Percentiles rank a stretch among this genome's conserved stretches.
Evolutionary conservation across 352 stramenopile species (phyloP).

Genomic region (Phytophthora macrochlamydospora): DNA sequence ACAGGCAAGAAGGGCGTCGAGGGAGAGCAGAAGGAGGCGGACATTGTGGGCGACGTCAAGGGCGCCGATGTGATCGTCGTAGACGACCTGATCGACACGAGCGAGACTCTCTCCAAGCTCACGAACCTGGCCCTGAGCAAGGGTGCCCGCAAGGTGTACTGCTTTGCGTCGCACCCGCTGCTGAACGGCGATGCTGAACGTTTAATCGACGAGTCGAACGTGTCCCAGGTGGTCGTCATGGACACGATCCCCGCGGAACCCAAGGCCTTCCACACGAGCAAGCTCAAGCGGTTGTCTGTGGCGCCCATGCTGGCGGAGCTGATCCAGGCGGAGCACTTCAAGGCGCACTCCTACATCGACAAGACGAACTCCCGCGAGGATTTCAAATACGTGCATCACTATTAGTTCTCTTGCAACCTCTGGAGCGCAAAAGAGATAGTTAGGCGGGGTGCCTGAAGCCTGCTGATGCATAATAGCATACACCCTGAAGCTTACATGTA

Average conservation of each 20-base stretch:
- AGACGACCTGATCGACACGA: conserved; percentile 92
- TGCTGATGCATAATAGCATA: conserved; percentile 32
- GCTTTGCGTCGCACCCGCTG: conserved; percentile 91
- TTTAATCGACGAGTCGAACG: conserved; percentile 81
- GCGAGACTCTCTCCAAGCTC: conserved; percentile 81
- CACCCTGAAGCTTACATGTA: conserved; percentile 18
- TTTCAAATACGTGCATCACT: conserved; percentile 87
- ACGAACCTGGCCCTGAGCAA: conserved; percentile 80
- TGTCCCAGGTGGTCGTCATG: conserved; percentile 90
- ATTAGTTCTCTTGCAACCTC: conserved; percentile 65
- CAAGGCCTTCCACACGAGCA: conserved; percentile 70
- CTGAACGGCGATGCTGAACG: conserved; percentile 88
- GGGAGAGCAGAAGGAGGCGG: conserved; percentile 64
- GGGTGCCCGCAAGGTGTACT: conserved; percentile 89
- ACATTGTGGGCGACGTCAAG: conserved; percentile 90
- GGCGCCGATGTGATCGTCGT: conserved; percentile 92
- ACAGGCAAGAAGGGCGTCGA: conserved; percentile 50
- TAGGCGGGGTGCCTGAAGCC: conserved; percentile 13
- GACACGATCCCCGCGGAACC: conserved; percentile 84
- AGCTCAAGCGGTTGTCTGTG: conserved; percentile 90
- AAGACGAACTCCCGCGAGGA: conserved; percentile 82
- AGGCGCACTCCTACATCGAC: conserved; percentile 91
- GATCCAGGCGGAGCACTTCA: conserved; percentile 92
- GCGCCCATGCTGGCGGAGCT: conserved; percentile 89
- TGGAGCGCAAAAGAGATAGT: conserved; percentile 7